Conservation (phyloP, 768 basidiomycete genomes). For the Exsudoporus frostii region DNA sequence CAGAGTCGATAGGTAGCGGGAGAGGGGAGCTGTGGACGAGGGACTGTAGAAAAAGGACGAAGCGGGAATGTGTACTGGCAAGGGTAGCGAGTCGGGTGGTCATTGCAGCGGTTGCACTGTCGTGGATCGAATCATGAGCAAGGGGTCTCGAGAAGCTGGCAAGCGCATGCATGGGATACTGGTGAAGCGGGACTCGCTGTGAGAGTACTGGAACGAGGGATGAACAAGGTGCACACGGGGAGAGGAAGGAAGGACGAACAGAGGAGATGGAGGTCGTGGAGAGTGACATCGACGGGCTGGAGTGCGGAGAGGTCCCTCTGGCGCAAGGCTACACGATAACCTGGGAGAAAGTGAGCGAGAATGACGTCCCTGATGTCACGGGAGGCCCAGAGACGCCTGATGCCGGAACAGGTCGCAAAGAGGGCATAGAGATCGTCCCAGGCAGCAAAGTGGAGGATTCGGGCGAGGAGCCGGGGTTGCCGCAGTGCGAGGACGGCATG, state of each 20-base stretch:
- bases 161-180: conserved; percentile 69
- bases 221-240: conserved; percentile 5
- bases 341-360: conserved; percentile 53
- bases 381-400: conserved; percentile 33
- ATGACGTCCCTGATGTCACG: conserved; percentile 37
- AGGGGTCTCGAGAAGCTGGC: conserved; percentile 42
- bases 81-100: conserved; percentile 44
- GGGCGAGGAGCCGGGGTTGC: conserved; percentile 34
- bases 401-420: conserved; percentile 33
- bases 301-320: conserved; percentile 38
- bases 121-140: conserved; percentile 29
- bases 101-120: conserved; percentile 17
- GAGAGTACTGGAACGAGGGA: conserved; percentile 52
- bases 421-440: conserved; percentile 44
- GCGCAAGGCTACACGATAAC: conserved; percentile 46
- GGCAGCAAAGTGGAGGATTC: conserved; percentile 28
- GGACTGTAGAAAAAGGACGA: conserved; percentile 71
- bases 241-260: conserved; percentile 44
- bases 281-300: conserved; percentile 48
- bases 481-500: conserved; percentile 26
- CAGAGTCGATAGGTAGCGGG: conserved; percentile 45
- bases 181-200: conserved; percentile 59
- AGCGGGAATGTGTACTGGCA: conserved; percentile 65
- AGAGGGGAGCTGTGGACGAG: conserved; percentile 60
- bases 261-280: conserved; percentile 62